Base-by-base conservation (phyloP, 305 asterid genomes). In the Fraxinus sp. region DNA sequence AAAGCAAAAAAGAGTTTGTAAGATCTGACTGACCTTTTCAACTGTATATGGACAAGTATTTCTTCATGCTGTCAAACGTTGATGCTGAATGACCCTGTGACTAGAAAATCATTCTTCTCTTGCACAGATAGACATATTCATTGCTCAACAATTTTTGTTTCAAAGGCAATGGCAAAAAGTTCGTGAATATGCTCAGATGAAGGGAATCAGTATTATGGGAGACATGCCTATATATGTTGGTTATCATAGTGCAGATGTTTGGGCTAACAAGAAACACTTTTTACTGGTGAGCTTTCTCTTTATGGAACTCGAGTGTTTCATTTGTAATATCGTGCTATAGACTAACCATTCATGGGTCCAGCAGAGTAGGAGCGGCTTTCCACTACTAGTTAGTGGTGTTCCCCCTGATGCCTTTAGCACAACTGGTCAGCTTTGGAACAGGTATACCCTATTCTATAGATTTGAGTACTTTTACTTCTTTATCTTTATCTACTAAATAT, bases 141-240 rank as follows among this genome's bases (percentile, higher is more conserved):
- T 94, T 26, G 97, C 99, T 79, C 94, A 96, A 77, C 99, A 96
- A 75, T 96, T 94, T 87, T 86, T 96, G 87, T 96, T 96, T 88
- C 98, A 96, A 90, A 91, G 95, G 83, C 99, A 96, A 88, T 96
- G 99, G 99, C 87, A 93, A 85, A 94, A 96, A 82, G 89, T 96
- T 78, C 97, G 89, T 57, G 86, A 91, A 78, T 96, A 96, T 91
- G 98, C 99, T 74, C 91, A 71, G 83, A 75, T 30, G 79, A 94
- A 92, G 85, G 98, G 98, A 72, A 90, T 96, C 74, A 91, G 97
- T 86, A 94, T 94, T 80, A 96, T 96, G 99, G 99, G 99, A 84
- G 99, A 96, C 89, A 96, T 96, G 99, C 98, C 99, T 41, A 96
- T 96, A 62, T 96, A 96, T 88, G 98, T 96, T 87, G 98, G 98